These are phyloP conservation scores for Sporothrix brunneoviolacea DNA, from an alignment of 2,329 filamentous ascomycete genomes.

Conservation along the genomic window DNA sequence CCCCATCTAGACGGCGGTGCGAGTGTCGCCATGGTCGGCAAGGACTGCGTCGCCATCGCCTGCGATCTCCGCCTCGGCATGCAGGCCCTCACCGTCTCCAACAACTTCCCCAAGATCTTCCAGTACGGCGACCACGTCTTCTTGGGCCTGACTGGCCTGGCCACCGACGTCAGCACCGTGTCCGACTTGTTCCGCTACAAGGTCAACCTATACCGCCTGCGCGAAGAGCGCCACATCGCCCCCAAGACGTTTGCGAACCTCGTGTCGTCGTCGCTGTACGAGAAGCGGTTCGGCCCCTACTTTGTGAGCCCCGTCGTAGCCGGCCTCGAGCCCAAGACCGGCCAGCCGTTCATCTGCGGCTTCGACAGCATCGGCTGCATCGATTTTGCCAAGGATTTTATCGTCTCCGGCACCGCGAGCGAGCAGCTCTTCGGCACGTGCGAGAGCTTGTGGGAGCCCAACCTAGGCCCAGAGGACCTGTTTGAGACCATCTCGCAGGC, in stretches of 20 bases:
- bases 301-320: conserved; percentile 94
- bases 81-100: conserved; percentile 93
- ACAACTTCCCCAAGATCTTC: conserved; percentile 99
- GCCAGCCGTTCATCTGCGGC: conserved; percentile 95
- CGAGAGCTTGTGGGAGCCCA: conserved; percentile 94
- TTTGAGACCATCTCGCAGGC: conserved; percentile 98
- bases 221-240: conserved; percentile 94
- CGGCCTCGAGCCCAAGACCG: conserved; percentile 88
- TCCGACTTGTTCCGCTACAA: conserved; percentile 98
- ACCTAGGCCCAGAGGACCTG: conserved; percentile 88
- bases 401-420: conserved; percentile 90
- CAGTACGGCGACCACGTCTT: conserved; percentile 84
- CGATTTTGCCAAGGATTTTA: conserved; percentile 99
- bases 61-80: conserved; percentile 97
- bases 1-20: conserved; percentile 67
- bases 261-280: conserved; percentile 84
- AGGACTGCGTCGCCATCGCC: conserved; percentile 98
- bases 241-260: conserved; percentile 95
- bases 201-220: conserved; percentile 98
- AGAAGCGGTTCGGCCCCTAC: conserved; percentile 91
- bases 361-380: conserved; percentile 99
- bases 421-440: conserved; percentile 99
- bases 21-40: conserved; percentile 97
- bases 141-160: conserved; percentile 90
- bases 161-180: conserved; percentile 91